These are phyloP conservation scores for Coix lacrymajobi DNA, from an alignment of 176 grass and related monocot species.

Conservation along the genomic window DNA sequence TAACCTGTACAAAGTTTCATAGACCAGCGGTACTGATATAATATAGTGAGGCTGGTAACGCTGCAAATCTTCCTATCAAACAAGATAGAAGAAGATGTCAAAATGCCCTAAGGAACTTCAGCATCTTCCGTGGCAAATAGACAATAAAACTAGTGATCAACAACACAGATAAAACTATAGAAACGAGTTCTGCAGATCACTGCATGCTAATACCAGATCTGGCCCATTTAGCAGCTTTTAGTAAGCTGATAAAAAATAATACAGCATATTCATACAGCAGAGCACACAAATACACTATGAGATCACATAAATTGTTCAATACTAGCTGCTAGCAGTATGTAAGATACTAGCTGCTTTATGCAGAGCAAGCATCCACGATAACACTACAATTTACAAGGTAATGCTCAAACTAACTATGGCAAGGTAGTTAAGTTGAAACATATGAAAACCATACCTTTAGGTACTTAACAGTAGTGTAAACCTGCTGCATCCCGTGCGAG, in stretches of 20 bases:
- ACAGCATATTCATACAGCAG: not conserved
- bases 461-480: constrained; percentile 87
- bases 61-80: constrained; percentile 94
- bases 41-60: constrained; percentile 77
- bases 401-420: not conserved
- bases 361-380: not conserved
- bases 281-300: not conserved
- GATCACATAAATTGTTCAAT: not conserved
- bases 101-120: constrained; percentile 40
- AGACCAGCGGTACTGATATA: constrained; percentile 85
- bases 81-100: constrained; percentile 46
- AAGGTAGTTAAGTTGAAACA: not conserved
- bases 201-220: not conserved
- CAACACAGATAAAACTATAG: not conserved
- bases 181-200: not conserved
- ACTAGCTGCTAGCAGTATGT: too few species aligned
- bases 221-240: constrained; percentile 4
- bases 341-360: not conserved
- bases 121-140: constrained; percentile 25
- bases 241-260: constrained; percentile 8
- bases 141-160: constrained; percentile 22
- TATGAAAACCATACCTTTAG: constrained; percentile 56
- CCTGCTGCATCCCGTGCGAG: constrained; percentile 72
- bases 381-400: not conserved
- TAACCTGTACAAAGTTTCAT: constrained; percentile 96